Base-by-base conservation (phyloP, 495 filamentous ascomycete genomes). In the Pyronema omphalodes region DNA sequence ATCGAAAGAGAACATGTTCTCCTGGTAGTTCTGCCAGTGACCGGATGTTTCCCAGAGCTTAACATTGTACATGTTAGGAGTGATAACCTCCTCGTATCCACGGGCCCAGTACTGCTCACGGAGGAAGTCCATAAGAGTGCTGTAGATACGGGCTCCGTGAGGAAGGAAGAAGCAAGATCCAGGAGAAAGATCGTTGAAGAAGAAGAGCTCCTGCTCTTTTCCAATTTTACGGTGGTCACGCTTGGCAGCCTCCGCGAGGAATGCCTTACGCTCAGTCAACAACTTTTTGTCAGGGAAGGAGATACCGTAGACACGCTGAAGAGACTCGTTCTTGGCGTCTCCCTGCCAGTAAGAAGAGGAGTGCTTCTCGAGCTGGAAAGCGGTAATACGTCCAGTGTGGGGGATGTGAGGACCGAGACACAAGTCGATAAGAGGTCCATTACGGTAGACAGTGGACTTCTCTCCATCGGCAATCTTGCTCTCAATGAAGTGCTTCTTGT, bases 221-320 rank as follows among this genome's bases (percentile, higher is more conserved):
- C 88, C 93, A 57, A 98, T 83, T 68, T 81, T 80, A 35, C 88
- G 72, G 58, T 98, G 91, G 63, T 95, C 88, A 55, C 93, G 80
- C 74, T 94, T 93, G 44, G 89, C 88, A 7, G 91, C 91, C 65
- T 96, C 93, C 65, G 94, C 91, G 7, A 98, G 69, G 67, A 93
- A 89, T 56, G 88, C 86, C 70, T 89, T 77, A 69, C 94, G 83
- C 58, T 89, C 87, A 11, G 79, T 75, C 75, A 96, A 83, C 60
- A 73, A 73, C 73, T 94, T 93, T 75, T 96, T 96, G 65, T 96
- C 89, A 0, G 93, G 93, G 69, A 95, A 98, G 19, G 87, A 93
- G 47, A 98, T 80, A 60, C 89, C 93, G 63, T 94, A 91, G 52
- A 98, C 89, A 55, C 91, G 83, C 67, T 96, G 93, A 33, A 98